These are phyloP conservation scores for Cyberlindnera bimundalis DNA, from an alignment of 805 yeast genomes.

Conservation along the genomic window DNA sequence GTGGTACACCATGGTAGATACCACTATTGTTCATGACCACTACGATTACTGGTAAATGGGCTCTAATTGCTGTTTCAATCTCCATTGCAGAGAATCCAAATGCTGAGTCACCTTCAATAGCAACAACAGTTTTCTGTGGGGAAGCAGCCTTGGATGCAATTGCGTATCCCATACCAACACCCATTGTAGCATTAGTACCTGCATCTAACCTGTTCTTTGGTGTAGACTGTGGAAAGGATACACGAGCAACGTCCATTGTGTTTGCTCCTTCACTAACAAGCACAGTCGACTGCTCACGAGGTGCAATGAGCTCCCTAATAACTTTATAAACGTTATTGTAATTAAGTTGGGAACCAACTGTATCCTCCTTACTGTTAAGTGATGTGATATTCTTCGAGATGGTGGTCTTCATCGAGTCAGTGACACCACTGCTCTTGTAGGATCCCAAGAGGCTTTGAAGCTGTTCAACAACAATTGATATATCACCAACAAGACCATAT, in stretches of 20 bases:
- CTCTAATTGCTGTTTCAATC: slow-evolving; percentile 63
- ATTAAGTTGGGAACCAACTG: slow-evolving; percentile 29
- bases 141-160: slow-evolving; percentile 52
- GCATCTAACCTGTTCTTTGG: slow-evolving; percentile 64
- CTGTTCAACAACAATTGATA: slow-evolving; percentile 37
- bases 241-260: slow-evolving; percentile 69
- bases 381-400: slow-evolving; percentile 32
- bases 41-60: slow-evolving; percentile 49
- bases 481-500: slow-evolving; percentile 55
- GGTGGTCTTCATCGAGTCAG: slow-evolving; percentile 25
- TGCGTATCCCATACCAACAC: slow-evolving; percentile 68
- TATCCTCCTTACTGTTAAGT: slow-evolving; percentile 34
- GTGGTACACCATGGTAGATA: slow-evolving; percentile 60
- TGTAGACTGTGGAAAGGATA: slow-evolving; percentile 49
- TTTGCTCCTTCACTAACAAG: slow-evolving; percentile 71
- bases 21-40: slow-evolving; percentile 75
- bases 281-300: slow-evolving; percentile 33
- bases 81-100: slow-evolving; percentile 75
- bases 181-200: slow-evolving; percentile 79
- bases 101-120: slow-evolving; percentile 75
- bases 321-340: slow-evolving; percentile 54
- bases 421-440: slow-evolving; percentile 34
- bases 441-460: slow-evolving; percentile 28
- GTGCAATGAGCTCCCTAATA: slow-evolving; percentile 39
- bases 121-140: slow-evolving; percentile 45